Percentiles rank a stretch among this genome's conserved stretches.
These are phyloP conservation scores for Arabidopsis lyrata DNA, from an alignment of 441 rosid species.

Conservation along the genomic window DNA sequence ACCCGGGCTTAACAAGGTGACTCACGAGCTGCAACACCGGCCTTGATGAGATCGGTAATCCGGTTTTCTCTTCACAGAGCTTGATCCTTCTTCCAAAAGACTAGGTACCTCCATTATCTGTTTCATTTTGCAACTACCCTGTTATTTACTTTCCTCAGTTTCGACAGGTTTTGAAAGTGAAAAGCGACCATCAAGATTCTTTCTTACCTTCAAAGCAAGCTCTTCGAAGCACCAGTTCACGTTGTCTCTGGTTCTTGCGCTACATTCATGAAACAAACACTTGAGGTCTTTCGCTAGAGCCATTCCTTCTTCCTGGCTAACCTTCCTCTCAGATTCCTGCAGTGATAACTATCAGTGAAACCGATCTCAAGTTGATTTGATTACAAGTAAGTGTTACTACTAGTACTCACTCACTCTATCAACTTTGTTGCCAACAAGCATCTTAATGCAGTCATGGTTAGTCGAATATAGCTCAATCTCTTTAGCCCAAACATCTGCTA, in stretches of 20 bases:
- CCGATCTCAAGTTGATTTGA: neutral
- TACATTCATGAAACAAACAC: constrained; percentile 69
- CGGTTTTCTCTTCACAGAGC: constrained; percentile 65
- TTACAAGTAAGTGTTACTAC: constrained; percentile 6
- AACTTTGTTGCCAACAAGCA: constrained; percentile 84
- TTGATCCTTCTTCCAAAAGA: constrained; percentile 89
- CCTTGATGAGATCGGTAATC: constrained; percentile 50
- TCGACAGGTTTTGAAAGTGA: neutral
- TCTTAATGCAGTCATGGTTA: constrained; percentile 70
- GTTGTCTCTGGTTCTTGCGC: constrained; percentile 70
- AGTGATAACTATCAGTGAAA: constrained; percentile 4
- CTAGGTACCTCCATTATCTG: constrained; percentile 94
- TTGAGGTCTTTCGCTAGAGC: constrained; percentile 67
- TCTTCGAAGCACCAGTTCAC: constrained; percentile 72
- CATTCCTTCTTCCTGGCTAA: constrained; percentile 68
- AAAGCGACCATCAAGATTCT: constrained; percentile 21
- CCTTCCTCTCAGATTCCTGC: constrained; percentile 74
- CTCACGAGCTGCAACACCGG: constrained; percentile 56
- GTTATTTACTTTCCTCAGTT: neutral
- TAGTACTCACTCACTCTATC: constrained; percentile 58
- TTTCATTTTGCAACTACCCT: constrained; percentile 16
- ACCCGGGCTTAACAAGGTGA: neutral
- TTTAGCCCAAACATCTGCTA: constrained; percentile 78
- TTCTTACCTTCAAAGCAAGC: constrained; percentile 66
- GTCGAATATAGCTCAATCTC: constrained; percentile 76